phyloP scores from a whole-genome alignment of 2,329 filamentous ascomycete species.

The Trichophyton schoenleinii region DNA sequence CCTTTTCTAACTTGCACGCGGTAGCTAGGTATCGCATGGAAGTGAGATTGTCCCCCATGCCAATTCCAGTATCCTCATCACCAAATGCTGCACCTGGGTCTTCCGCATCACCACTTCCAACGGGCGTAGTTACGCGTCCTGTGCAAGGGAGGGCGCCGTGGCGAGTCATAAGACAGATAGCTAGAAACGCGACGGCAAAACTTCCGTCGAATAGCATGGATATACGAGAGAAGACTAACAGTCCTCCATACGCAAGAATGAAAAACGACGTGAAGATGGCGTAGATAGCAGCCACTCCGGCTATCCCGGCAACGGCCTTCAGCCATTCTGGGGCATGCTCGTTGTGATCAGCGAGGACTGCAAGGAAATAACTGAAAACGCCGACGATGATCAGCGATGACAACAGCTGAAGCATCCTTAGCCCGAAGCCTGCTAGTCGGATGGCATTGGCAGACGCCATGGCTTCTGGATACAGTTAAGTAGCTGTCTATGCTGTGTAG shows the following conservation, averaged over 20 bases:
- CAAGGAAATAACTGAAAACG: conserved; percentile 76
- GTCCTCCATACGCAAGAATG: conserved; percentile 67
- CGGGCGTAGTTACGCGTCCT: conserved; percentile 51
- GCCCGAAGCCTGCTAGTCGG: conserved; percentile 55
- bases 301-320: conserved; percentile 65
- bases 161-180: conserved; percentile 63
- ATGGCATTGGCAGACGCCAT: conserved; percentile 45
- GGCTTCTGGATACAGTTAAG: neutral
- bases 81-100: conserved; percentile 38
- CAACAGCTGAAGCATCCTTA: conserved; percentile 62
- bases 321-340: conserved; percentile 51
- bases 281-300: conserved; percentile 64
- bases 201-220: conserved; percentile 63
- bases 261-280: conserved; percentile 58
- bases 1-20: conserved; percentile 65
- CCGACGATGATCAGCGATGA: conserved; percentile 62
- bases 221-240: conserved; percentile 57
- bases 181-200: conserved; percentile 68
- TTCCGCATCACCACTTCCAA: conserved; percentile 51
- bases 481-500: too few relatives aligned
- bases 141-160: conserved; percentile 55
- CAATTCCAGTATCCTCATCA: conserved; percentile 34
- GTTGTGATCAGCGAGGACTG: conserved; percentile 54
- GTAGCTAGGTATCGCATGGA: conserved; percentile 34
- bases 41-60: conserved; percentile 13